phyloP scores from a whole-genome alignment of 352 stramenopile genomes.

The Globisporangium camurandrum region DNA sequence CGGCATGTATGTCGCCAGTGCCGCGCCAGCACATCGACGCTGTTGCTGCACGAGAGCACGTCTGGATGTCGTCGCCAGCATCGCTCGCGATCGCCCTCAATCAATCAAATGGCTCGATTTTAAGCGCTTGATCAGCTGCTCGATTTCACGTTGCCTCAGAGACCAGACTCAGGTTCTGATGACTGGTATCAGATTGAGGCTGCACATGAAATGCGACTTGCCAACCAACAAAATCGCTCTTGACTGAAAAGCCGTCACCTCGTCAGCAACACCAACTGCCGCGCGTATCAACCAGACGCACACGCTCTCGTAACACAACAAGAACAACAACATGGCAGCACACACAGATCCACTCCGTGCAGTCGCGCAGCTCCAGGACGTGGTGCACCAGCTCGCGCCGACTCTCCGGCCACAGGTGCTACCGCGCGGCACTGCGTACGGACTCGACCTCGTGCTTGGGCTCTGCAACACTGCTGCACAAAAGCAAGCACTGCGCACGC shows the following conservation, averaged over 20 bases:
- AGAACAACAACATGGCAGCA: constrained; percentile 1
- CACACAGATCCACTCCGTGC: constrained; percentile 39
- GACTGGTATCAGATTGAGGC: too few relatives aligned
- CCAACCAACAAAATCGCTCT: too few relatives aligned
- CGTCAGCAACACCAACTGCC: too few relatives aligned
- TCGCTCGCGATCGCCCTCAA: not conserved
- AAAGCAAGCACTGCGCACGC: constrained; percentile 36
- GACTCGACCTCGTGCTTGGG: constrained; percentile 49
- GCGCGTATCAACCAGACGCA: not conserved
- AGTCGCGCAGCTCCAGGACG: constrained; percentile 53
- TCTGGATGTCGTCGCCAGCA: not conserved
- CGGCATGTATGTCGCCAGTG: not conserved
- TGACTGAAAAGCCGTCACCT: too few relatives aligned
- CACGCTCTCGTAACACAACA: not conserved
- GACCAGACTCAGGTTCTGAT: too few relatives aligned
- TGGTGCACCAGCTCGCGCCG: constrained; percentile 46
- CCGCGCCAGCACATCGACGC: not conserved
- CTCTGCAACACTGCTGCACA: constrained; percentile 62
- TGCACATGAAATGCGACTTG: too few relatives aligned
- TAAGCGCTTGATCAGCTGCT: too few relatives aligned
- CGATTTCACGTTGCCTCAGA: too few relatives aligned
- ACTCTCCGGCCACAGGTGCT: constrained; percentile 56
- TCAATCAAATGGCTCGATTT: not conserved
- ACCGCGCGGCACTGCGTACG: constrained; percentile 48
- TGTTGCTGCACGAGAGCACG: not conserved